A percentile compares a stretch with the other conserved stretches of the same genome.
Evolutionary conservation across 345 rosid species (phyloP).

Genomic region (Populus simonii): DNA sequence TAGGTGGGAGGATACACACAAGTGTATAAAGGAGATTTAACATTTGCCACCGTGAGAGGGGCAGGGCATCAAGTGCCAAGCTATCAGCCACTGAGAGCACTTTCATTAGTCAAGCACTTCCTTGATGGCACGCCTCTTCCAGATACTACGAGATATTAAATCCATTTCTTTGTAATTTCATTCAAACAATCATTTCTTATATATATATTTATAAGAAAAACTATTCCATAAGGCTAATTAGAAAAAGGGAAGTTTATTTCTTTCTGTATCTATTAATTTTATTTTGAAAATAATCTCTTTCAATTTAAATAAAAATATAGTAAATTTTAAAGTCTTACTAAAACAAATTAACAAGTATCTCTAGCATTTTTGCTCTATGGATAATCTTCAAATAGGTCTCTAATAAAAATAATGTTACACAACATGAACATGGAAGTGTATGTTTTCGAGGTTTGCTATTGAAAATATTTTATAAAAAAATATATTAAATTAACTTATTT

Average conservation of each 20-base stretch:
- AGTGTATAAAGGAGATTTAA: conserved; percentile 64
- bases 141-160: conserved; percentile 32
- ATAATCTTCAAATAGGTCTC: no score
- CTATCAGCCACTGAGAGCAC: conserved; percentile 74
- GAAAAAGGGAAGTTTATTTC: neutral
- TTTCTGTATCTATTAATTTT: no score
- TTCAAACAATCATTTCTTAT: neutral
- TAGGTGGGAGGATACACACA: conserved; percentile 81
- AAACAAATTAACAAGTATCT: no score
- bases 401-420: neutral
- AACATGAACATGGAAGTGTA: no score
- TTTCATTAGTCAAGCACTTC: conserved; percentile 65
- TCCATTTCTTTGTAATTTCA: neutral
- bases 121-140: conserved; percentile 66
- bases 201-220: neutral
- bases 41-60: conserved; percentile 75
- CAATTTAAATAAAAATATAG: neutral
- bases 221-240: neutral
- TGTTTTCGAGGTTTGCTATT: no score
- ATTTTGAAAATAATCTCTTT: no score
- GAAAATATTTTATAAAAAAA: no score
- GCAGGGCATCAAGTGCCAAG: conserved; percentile 96
- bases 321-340: no score
- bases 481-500: no score
- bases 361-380: no score